Percentiles rank a stretch among this genome's conserved stretches.
These are phyloP conservation scores for Auricularia sp. DNA, from an alignment of 768 basidiomycete species.

Conservation along the genomic window DNA sequence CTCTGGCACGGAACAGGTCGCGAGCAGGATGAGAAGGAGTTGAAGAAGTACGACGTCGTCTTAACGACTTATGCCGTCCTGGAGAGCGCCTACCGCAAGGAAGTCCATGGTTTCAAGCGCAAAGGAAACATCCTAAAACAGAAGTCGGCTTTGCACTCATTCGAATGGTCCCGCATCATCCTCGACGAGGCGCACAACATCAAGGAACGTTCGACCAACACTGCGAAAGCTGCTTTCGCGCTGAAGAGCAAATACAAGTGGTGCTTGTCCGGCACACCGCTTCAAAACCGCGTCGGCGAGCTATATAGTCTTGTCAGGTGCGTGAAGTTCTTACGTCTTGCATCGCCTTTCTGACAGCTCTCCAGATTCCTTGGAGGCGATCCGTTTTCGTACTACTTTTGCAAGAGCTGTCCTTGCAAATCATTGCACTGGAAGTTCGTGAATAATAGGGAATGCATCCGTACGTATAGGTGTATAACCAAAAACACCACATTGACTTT, in stretches of 20 bases:
- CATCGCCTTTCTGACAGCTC: background rate
- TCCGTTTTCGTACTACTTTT: constrained; percentile 88
- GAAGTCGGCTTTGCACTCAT: constrained; percentile 71
- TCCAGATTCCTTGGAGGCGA: constrained; percentile 49
- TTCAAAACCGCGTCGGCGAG: constrained; percentile 98
- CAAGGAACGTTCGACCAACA: constrained; percentile 90
- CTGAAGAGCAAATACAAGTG: constrained; percentile 72
- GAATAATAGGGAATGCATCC: constrained; percentile 46
- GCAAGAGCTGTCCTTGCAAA: constrained; percentile 90
- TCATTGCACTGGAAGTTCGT: constrained; percentile 90
- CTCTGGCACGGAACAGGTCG: constrained; percentile 88
- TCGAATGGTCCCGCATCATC: constrained; percentile 77
- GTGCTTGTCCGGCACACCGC: constrained; percentile 94
- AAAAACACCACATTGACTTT: background rate
- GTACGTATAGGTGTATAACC: background rate
- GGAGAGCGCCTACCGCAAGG: constrained; percentile 88
- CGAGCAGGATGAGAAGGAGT: constrained; percentile 50
- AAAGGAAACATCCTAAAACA: constrained; percentile 80
- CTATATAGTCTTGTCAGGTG: constrained; percentile 80
- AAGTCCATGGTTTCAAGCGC: constrained; percentile 85
- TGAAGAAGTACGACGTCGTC: constrained; percentile 84
- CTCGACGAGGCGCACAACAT: constrained; percentile 97
- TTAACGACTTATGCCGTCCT: constrained; percentile 82
- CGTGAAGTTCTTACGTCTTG: constrained; percentile 9
- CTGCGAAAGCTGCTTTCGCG: constrained; percentile 94